These are phyloP conservation scores for Magnolia officinalis DNA, from an alignment of 164 flowering plant species.

Conservation along the genomic window DNA sequence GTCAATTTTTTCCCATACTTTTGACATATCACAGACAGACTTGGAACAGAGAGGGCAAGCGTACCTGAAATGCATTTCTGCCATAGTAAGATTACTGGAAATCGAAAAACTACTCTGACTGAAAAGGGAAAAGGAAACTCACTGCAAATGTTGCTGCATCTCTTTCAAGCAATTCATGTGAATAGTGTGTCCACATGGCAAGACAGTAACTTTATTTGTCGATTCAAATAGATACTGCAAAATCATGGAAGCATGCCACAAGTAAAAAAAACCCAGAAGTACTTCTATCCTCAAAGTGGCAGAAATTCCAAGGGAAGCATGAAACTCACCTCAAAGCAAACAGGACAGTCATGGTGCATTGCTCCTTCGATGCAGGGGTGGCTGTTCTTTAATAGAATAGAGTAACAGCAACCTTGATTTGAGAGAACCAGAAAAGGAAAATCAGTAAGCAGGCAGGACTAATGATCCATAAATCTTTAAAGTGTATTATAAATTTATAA, in stretches of 20 bases:
- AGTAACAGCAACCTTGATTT: slow-evolving; percentile 77
- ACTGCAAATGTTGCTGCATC: slow-evolving; percentile 87
- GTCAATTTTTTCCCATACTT: slow-evolving; percentile 88
- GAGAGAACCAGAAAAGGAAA: background rate
- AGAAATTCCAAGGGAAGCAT: background rate
- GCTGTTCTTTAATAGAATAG: slow-evolving; percentile 52
- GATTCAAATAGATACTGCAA: slow-evolving; percentile 85
- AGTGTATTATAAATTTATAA: too few relatives aligned
- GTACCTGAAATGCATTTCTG: slow-evolving; percentile 41
- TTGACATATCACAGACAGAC: slow-evolving; percentile 95
- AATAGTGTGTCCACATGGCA: slow-evolving; percentile 94
- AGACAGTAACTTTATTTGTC: slow-evolving; percentile 49
- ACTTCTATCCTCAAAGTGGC: background rate
- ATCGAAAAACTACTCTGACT: background rate
- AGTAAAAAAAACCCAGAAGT: background rate
- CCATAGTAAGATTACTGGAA: background rate
- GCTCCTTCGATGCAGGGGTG: slow-evolving; percentile 97
- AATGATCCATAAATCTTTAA: too few relatives aligned
- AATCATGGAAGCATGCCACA: background rate
- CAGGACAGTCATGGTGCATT: slow-evolving; percentile 95
- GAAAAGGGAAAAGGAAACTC: slow-evolving; percentile 27
- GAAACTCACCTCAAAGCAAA: slow-evolving; percentile 81
- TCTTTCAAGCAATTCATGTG: slow-evolving; percentile 79
- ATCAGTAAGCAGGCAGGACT: background rate
- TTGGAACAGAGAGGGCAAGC: slow-evolving; percentile 94